Base-by-base conservation (phyloP, 2,329 filamentous ascomycete genomes). In the Microcyclosporella mali region DNA sequence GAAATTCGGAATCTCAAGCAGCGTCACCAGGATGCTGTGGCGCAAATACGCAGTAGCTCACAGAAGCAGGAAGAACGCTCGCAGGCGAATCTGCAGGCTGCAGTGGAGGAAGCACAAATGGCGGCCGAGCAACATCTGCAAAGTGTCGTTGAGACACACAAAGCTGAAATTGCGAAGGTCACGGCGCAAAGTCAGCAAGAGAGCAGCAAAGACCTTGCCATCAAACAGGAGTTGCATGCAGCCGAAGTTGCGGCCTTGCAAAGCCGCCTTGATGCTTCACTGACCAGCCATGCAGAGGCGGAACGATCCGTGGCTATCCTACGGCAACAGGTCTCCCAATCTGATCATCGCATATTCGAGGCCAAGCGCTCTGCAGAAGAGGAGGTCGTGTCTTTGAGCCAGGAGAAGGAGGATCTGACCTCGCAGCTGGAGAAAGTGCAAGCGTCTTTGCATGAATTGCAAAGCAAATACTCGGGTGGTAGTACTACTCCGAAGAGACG, bases 201-300 rank as follows among this genome's bases (percentile, higher is more conserved):
- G 16, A 40, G 40, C 18, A 28, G 32, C 9, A 28, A 40, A 4
- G 47, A 51, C 19, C 19, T 42, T 3, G 33, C 37, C 4, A 18
- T 42, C 6, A 52, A 45, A 33, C 43, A 53, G 29, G 42, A 43
- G 8, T 43, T 45, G 12, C 45, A 39, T 34, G 31, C 32, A 6
- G 32, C 46, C 11, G 53, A 53, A 34, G 38, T 56, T 12, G 41
- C 43, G 14, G 51, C 53, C n/a, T 29, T 60, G 31, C 52, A 56
- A 28, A 45, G 44, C 16, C 49, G 56, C 10, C 46, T 59, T 8
- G 56, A 58, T 41, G 52, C 51, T 10, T 48, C 56, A 27, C 43
- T 56, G 41, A 55, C 41, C 15, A 46, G 52, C n/a, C 57, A 51
- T 38, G 54, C 53, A 14, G 52, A 56, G 36, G 50, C 55, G 3